Conservation (phyloP, 2,329 filamentous ascomycete genomes). For the Didymella arachidicola region DNA sequence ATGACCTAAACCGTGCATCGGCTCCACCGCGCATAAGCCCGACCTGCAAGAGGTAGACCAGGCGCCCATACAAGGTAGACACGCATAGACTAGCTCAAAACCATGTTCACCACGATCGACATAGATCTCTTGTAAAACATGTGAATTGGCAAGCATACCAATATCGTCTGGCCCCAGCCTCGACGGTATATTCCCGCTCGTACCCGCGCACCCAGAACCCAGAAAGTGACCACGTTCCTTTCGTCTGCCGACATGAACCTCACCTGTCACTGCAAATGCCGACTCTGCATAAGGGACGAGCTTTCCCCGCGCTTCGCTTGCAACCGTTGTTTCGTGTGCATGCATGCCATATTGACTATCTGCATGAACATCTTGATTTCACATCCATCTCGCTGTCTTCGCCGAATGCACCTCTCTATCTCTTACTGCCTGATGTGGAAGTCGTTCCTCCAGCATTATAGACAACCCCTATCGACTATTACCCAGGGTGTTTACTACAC, state of each 20-base stretch:
- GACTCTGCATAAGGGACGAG: conserved; percentile 10
- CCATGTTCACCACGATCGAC: background rate
- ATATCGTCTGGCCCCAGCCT: background rate
- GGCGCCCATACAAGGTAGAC: conserved; percentile 1
- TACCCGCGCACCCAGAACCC: background rate
- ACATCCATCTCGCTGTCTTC: background rate
- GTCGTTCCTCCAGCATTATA: background rate
- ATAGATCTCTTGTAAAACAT: background rate
- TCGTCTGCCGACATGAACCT: conserved; percentile 9
- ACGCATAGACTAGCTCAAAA: conserved; percentile 13
- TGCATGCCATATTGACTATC: conserved; percentile 9
- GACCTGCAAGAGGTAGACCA: conserved; percentile 11
- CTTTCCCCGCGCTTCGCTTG: conserved; percentile 20
- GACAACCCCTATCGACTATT: background rate
- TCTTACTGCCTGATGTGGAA: background rate
- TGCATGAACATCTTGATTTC: background rate
- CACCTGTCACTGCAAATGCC: conserved; percentile 2
- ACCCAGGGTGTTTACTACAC: background rate
- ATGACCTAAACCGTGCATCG: conserved; percentile 32
- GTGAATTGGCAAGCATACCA: background rate
- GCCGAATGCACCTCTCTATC: background rate
- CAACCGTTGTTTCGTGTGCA: conserved; percentile 8
- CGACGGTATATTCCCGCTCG: too few relatives aligned
- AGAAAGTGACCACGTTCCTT: background rate
- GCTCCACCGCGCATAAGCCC: background rate